Conservation (phyloP, 495 filamentous ascomycete species). For the Daldinia caldariorum region DNA sequence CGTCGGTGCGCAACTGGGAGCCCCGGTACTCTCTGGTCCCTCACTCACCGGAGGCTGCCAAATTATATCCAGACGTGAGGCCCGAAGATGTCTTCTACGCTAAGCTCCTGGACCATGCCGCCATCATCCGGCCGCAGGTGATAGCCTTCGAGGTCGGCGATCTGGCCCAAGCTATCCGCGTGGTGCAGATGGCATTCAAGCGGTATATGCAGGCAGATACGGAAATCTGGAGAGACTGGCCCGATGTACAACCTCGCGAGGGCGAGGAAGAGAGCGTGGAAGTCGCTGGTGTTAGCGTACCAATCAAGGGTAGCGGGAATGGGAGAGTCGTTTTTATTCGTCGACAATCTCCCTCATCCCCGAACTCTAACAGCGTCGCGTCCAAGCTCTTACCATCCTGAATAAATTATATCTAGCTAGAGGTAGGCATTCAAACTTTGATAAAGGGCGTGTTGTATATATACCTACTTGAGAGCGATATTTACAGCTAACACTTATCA, state of each 20-base stretch:
- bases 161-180: slow-evolving; percentile 65
- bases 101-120: slow-evolving; percentile 56
- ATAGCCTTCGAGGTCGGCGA: slow-evolving; percentile 69
- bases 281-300: slow-evolving; percentile 33
- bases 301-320: slow-evolving; percentile 48
- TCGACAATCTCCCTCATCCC: neutral
- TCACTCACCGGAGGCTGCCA: neutral
- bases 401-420: too few relatives aligned
- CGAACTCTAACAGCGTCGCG: neutral
- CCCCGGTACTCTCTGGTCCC: slow-evolving; percentile 82
- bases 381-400: too few relatives aligned
- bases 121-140: slow-evolving; percentile 50
- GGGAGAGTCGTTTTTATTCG: slow-evolving; percentile 51
- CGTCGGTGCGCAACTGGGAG: slow-evolving; percentile 82
- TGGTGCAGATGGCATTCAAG: slow-evolving; percentile 58
- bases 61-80: slow-evolving; percentile 10
- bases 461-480: slow-evolving; percentile 1
- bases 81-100: slow-evolving; percentile 71
- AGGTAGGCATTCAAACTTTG: neutral
- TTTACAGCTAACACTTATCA: neutral
- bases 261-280: slow-evolving; percentile 27
- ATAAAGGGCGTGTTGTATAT: neutral
- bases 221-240: slow-evolving; percentile 66
- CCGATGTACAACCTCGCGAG: slow-evolving; percentile 37
- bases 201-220: slow-evolving; percentile 35